Evolutionary conservation across 2,329 filamentous ascomycete species (phyloP), one percentile per base, ranked within the genome.

Genomic region (Ustulina deusta): DNA sequence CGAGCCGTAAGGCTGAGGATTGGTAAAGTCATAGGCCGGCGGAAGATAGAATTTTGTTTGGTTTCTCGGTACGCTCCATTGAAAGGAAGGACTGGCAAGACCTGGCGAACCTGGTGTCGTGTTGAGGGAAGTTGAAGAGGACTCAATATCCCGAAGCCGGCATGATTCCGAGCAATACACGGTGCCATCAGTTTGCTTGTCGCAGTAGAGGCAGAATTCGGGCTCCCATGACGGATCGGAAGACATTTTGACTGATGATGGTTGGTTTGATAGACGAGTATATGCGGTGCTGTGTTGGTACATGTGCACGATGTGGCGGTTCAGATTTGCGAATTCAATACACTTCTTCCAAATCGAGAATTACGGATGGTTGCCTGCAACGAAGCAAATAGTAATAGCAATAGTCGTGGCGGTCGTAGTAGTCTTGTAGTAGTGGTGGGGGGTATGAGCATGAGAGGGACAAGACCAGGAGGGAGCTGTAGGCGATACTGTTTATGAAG

Each of bases 141-240:
- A 90, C 81, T 97, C 94, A 75, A 95, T 90, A 81, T 97, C 94
- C 73, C 93, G 91, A 51, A 97, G 85, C 72, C 93, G 89, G 86
- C 94, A 97, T 34, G 92, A 89, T 82, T 97, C 94, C 54, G 93
- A 97, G 86, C 94, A 97, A 86, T 97, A 97, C 72, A 92, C 89
- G 69, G 90, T 90, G 64, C 90, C 90, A 72, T 92, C 88, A 68
- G 92, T 94, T 82, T 97, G 93, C 83, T 91, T 91, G 83, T 97
- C 94, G 85, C 94, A 97, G 83, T 92, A 90, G 75, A 97, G 89
- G 86, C 94, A 97, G 87, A 93, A 97, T 81, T 97, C 91, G 80
- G 92, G 93, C 75, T 92, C 92, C 93, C 94, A 97, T 77, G 76
- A 75, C 44, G 84, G 81, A 73, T 88, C 86, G 78, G 83, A 82